Evolutionary conservation across 257 asterid species (phyloP), one percentile per base, ranked within the genome.

Genomic region (Asclepias syriaca): DNA sequence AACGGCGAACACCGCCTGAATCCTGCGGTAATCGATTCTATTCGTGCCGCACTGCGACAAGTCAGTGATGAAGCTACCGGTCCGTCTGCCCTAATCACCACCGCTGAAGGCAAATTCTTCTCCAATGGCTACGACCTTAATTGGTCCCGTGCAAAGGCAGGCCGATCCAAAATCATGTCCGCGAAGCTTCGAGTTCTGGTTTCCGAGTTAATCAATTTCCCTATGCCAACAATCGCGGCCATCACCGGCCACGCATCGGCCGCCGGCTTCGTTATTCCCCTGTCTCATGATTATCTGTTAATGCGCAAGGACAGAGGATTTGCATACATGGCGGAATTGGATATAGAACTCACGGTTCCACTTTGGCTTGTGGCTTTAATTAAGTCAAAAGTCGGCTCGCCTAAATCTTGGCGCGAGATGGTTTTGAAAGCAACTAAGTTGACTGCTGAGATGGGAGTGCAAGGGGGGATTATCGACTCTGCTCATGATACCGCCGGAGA

Each of bases 201-300:
- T 56, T 79, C 70, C 68, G 87, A 87, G 18, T 80, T 89, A 11
- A 74, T 87, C 74, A 77, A 83, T 54, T 77, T 87, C 69, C 91
- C 91, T 8, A 87, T 89, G 90, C 93, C 93, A 3, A 87, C 93
- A 0, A 87, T 89, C 71, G 91, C 89, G 14, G 93, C 90, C 46
- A 79, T 89, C 21, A 87, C 84, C 16, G 89, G 91, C 15, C 85
- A 82, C 79, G 88, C 93, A 65, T 68, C 87, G 21, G 91, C 87
- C 13, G 81, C 79, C 27, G 96, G 93, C 8, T 74, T 84, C 75
- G 51, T 74, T 29, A 61, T 87, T 3, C 90, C 87, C 18, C 77
- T 87, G 3, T 65, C 83, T 72, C 93, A 89, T 15, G 91, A 89
- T 74, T 85, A 87, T 70, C 7, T 84, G 45, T 45, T 87, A 29